Evolutionary conservation across 2,329 filamentous ascomycete genomes (phyloP), one percentile per base, ranked within the genome.

Genomic region (Chrysoporthe puriensis): DNA sequence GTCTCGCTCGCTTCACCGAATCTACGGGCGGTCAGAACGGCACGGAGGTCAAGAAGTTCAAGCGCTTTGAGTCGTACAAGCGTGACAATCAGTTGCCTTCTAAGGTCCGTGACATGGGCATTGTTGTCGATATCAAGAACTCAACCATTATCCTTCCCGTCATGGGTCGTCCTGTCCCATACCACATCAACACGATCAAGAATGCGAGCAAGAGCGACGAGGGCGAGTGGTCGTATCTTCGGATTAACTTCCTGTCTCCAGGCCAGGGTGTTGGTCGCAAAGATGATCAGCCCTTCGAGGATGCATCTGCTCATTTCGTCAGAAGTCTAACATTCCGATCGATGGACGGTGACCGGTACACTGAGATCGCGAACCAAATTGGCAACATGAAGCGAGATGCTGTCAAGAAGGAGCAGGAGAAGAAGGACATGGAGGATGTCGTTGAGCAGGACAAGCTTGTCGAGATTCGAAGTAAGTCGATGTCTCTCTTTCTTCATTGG

Each of bases 351-450:
- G 88, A 93, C 70, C 90, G 95, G 70, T 94, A 99, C 77, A 91
- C 93, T 68, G 93, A 96, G 74, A 96, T 99, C 72, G 91, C 94
- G 14, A 91, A 91, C 70, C 92, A 97, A 76, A 98, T 99, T 74
- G 95, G 93, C 13, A 96, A 97, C 76, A 90, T 99, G 84, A 97
- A 97, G 83, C 97, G 96, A 77, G 93, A 95, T 73, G 90, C 92
- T 5, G 88, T 93, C 54, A 94, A 97, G 79, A 92, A 93, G 74
- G 96, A 99, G 79, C 94, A 97, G 75, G 95, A 97, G 80, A 97
- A 98, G 88, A 99, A 99, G 82, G 95, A 99, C 74, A 91, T 99
- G 91, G 96, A 99, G 77, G 96, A 99, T 79, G 96, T 99, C 32
- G 94, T 99, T 6, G 96, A 98, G 80, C 96, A 99, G 79, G 96